Conservation (phyloP, 129 eudicot species). For the Helianthus tuberosus region DNA sequence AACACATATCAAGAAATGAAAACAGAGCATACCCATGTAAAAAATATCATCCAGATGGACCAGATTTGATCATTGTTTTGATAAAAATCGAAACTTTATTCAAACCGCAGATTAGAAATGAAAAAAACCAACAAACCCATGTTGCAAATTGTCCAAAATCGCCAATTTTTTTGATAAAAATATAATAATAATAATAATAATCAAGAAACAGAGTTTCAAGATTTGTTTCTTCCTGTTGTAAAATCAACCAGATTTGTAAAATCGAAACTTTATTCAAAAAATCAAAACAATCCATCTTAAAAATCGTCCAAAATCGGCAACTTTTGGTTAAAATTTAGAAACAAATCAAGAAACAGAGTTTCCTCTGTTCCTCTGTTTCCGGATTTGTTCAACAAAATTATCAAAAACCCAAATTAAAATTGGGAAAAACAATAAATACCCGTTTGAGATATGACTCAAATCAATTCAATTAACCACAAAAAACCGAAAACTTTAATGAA, state of each 20-base stretch:
- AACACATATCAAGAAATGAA: constrained; percentile 19
- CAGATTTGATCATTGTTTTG: not conserved
- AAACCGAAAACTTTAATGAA: not conserved
- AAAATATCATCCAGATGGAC: not conserved
- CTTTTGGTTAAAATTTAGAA: too few species aligned
- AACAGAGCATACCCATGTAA: not conserved
- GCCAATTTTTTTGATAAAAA: not conserved
- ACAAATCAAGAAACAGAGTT: not conserved
- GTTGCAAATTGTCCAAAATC: not conserved
- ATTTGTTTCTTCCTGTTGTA: not conserved
- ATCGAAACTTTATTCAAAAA: too few species aligned
- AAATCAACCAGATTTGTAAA: not conserved
- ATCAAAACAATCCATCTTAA: too few species aligned
- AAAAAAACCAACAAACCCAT: too few species aligned
- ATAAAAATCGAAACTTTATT: too few species aligned
- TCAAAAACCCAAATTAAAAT: not conserved
- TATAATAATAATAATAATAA: too few species aligned
- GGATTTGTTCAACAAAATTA: not conserved
- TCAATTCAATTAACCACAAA: not conserved
- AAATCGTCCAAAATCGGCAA: too few species aligned
- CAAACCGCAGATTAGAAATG: too few species aligned
- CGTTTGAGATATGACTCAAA: constrained; percentile 2
- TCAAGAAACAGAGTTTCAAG: not conserved
- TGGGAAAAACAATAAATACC: not conserved
- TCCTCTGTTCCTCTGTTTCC: too few species aligned